These are phyloP conservation scores for Heterobasidion irregulare DNA, from an alignment of 1,284 basidiomycete genomes.

Conservation along the genomic window DNA sequence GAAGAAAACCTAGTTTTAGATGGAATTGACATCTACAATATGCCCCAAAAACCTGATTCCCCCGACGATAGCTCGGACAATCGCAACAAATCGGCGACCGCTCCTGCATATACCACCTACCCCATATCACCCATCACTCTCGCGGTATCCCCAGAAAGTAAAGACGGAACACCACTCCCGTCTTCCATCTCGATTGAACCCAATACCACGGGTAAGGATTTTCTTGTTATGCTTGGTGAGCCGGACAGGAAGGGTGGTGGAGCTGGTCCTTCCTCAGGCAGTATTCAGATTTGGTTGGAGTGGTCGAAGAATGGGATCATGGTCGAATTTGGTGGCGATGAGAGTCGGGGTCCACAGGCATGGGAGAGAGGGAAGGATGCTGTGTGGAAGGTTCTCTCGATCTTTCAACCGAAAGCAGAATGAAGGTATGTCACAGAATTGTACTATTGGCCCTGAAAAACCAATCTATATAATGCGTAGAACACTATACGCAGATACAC, in stretches of 20 bases:
- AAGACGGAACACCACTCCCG: conserved; percentile 28
- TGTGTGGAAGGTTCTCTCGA: conserved; percentile 62
- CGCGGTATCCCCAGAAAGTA: conserved; percentile 26
- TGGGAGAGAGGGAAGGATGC: conserved; percentile 82
- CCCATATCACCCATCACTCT: conserved; percentile 41
- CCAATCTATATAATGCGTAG: not conserved
- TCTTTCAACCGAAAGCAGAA: conserved; percentile 38
- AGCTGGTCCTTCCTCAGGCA: conserved; percentile 70
- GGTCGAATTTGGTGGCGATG: conserved; percentile 75
- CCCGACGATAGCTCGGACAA: conserved; percentile 13
- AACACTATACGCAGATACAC: not conserved
- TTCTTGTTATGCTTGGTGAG: conserved; percentile 71
- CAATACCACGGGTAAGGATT: conserved; percentile 63
- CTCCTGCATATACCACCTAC: conserved; percentile 43
- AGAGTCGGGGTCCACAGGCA: conserved; percentile 69
- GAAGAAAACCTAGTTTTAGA: conserved; percentile 48
- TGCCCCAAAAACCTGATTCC: conserved; percentile 19
- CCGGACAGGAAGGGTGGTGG: conserved; percentile 84
- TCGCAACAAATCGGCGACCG: conserved; percentile 23
- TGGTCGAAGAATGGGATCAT: conserved; percentile 77
- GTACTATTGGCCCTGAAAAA: not conserved
- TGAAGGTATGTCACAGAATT: not conserved
- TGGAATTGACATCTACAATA: conserved; percentile 78
- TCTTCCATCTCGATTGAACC: conserved; percentile 34
- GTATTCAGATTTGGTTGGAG: conserved; percentile 87